Evolutionary conservation across 1,284 basidiomycete genomes (phyloP).

Genomic region (Microbotryum intermedium): DNA sequence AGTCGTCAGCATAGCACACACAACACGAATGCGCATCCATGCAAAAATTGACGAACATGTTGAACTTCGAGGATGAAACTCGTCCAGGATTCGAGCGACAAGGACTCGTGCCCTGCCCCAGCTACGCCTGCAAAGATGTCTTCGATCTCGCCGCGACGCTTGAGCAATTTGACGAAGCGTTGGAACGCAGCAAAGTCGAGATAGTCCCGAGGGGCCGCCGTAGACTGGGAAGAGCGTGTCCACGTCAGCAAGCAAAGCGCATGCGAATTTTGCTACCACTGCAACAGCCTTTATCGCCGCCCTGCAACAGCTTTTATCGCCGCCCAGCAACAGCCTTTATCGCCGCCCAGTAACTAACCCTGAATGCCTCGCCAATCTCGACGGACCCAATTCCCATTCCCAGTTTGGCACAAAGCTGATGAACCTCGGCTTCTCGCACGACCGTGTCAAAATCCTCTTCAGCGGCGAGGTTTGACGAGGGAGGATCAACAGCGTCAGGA

Average conservation of each 20-base stretch:
- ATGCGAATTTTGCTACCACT: no score
- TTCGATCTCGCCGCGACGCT: constrained; percentile 71
- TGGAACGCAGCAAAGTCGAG: constrained; percentile 80
- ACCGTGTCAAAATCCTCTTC: constrained; percentile 6
- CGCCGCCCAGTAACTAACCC: constrained; percentile 44
- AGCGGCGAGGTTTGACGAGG: not conserved
- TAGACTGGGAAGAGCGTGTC: constrained; percentile 30
- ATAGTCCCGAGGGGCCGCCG: constrained; percentile 58
- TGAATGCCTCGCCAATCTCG: constrained; percentile 33
- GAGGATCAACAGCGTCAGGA: constrained; percentile 54
- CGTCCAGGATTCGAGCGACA: constrained; percentile 54
- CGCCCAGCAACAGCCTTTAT: not conserved
- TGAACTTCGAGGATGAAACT: constrained; percentile 61
- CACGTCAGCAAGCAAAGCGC: no score
- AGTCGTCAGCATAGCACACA: not conserved
- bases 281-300: no score
- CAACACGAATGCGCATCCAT: no score
- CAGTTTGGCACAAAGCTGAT: constrained; percentile 12
- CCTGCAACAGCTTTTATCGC: no score
- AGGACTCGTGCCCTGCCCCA: constrained; percentile 25
- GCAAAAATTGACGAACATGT: constrained; percentile 44
- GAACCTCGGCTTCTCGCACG: constrained; percentile 21
- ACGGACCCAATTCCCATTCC: constrained; percentile 21
- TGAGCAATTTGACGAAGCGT: constrained; percentile 73
- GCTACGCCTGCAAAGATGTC: constrained; percentile 39